Conservation (phyloP, 768 basidiomycete species). For the Candolleomyces efflorescens region DNA sequence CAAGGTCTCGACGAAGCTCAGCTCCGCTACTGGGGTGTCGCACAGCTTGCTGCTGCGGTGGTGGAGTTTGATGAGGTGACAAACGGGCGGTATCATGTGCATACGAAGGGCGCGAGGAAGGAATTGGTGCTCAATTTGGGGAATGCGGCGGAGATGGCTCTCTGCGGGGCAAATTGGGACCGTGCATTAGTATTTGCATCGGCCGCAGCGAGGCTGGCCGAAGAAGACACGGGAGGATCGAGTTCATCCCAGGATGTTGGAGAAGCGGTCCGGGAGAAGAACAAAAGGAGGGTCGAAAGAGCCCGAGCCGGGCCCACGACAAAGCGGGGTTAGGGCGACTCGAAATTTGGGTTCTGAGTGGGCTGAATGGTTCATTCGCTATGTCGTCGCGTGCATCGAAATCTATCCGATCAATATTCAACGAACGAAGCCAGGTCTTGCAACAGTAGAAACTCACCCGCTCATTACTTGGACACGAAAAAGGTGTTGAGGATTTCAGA, state of each 20-base stretch:
- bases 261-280: not conserved
- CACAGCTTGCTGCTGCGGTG: slow-evolving; percentile 29
- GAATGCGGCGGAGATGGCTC: slow-evolving; percentile 32
- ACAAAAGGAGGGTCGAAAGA: not conserved
- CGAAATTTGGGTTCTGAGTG: not conserved
- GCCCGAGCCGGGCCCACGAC: not conserved
- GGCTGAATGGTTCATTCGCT: not conserved
- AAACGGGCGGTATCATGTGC: slow-evolving; percentile 16
- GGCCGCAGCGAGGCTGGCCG: slow-evolving; percentile 12
- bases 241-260: not conserved
- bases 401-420: too few species aligned
- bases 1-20: slow-evolving; percentile 18
- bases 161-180: slow-evolving; percentile 15
- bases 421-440: too few species aligned
- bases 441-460: too few species aligned
- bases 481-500: too few species aligned
- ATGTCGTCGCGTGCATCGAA: not conserved
- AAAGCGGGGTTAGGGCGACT: not conserved
- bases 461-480: too few species aligned
- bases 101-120: slow-evolving; percentile 18
- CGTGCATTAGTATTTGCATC: slow-evolving; percentile 22
- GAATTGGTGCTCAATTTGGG: slow-evolving; percentile 28
- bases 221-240: not conserved
- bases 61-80: slow-evolving; percentile 25
- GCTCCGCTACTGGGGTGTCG: slow-evolving; percentile 20